These are phyloP conservation scores for Penicillium cataractarum DNA, from an alignment of 495 filamentous ascomycete species.

Conservation along the genomic window DNA sequence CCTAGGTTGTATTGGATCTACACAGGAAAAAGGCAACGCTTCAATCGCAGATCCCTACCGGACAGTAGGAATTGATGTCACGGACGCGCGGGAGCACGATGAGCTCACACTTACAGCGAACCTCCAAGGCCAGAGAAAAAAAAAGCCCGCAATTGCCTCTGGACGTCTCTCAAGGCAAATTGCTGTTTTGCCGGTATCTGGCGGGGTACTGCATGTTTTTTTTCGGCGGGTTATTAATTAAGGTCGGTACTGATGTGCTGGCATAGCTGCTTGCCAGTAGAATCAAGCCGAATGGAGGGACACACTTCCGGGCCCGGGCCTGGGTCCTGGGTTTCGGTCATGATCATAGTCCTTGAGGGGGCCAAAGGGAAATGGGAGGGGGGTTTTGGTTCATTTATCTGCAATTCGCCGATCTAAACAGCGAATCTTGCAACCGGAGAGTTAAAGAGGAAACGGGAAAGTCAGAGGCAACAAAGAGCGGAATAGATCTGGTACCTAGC, in stretches of 20 bases:
- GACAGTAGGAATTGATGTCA: conserved; percentile 8
- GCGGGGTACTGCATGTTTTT: conserved; percentile 26
- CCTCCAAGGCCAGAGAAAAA: neutral
- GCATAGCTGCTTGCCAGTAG: conserved; percentile 85
- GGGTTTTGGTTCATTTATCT: conserved; percentile 14
- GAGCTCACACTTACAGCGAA: neutral
- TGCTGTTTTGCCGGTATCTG: neutral
- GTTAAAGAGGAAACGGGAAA: neutral
- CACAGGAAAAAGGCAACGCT: neutral
- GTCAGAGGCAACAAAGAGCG: neutral
- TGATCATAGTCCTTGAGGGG: conserved; percentile 10
- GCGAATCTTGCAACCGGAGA: conserved; percentile 15
- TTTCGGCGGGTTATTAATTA: conserved; percentile 33
- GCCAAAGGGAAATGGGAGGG: neutral
- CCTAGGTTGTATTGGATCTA: conserved; percentile 16
- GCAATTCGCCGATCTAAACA: conserved; percentile 33
- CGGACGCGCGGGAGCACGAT: conserved; percentile 10
- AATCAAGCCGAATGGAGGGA: conserved; percentile 47
- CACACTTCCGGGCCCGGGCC: conserved; percentile 12
- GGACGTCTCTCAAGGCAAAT: conserved; percentile 6
- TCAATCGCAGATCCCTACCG: neutral
- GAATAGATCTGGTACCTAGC: neutral
- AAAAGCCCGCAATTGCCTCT: conserved; percentile 12
- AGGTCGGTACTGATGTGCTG: conserved; percentile 75
- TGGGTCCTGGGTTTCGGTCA: conserved; percentile 16